Conservation (phyloP, 176 grass and related monocot genomes). For the Lolium perenne region DNA sequence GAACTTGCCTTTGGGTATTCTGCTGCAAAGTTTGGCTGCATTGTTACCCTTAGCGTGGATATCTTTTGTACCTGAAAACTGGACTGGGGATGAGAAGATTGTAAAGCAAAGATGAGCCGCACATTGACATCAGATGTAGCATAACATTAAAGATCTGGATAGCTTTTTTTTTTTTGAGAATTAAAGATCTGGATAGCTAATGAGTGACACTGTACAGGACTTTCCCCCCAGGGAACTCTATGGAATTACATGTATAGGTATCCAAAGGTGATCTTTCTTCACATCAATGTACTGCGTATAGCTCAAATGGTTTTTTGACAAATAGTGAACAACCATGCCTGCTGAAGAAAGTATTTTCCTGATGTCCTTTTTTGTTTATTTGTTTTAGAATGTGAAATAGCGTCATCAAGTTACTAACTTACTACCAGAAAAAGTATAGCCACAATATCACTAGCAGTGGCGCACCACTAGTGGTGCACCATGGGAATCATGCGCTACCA, state of each 20-base stretch:
- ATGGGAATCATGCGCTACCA: too few relatives aligned
- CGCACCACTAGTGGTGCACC: too few relatives aligned
- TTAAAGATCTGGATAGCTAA: slow-evolving; percentile 34
- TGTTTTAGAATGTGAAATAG: neutral
- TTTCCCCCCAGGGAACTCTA: slow-evolving; percentile 2
- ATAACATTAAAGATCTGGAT: slow-evolving; percentile 23
- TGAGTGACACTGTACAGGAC: slow-evolving; percentile 15
- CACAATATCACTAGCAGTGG: too few relatives aligned
- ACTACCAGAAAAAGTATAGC: too few relatives aligned
- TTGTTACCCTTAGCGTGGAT: slow-evolving; percentile 82
- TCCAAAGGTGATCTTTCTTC: slow-evolving; percentile 10
- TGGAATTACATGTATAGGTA: slow-evolving; percentile 34
- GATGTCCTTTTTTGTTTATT: neutral
- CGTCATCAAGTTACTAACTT: neutral
- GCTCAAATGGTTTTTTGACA: neutral
- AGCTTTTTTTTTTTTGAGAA: neutral
- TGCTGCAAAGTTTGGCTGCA: slow-evolving; percentile 75
- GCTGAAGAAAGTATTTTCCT: neutral
- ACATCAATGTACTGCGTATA: neutral
- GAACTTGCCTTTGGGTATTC: slow-evolving; percentile 66
- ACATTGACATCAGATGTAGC: neutral
- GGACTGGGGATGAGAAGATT: slow-evolving; percentile 48
- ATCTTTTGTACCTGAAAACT: slow-evolving; percentile 59
- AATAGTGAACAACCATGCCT: neutral
- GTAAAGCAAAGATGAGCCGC: slow-evolving; percentile 40